Conservation (phyloP, 148 eudicot species). For the Rhododendron molle region DNA sequence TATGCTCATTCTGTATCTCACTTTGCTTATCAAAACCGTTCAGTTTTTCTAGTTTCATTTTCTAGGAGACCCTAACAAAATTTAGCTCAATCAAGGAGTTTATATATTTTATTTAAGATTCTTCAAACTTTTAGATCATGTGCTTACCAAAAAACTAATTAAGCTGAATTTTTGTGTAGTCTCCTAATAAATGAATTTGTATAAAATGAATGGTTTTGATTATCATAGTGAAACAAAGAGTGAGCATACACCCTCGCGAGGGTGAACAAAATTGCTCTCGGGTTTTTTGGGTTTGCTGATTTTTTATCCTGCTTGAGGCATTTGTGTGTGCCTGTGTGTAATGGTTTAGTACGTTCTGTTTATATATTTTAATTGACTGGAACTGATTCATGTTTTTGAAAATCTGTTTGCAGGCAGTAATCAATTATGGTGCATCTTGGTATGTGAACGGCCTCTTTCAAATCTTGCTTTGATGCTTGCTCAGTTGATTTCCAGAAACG, state of each 20-base stretch:
- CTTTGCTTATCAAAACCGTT: background rate
- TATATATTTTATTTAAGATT: too few relatives aligned
- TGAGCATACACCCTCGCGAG: background rate
- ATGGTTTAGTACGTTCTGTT: background rate
- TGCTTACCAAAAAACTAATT: too few relatives aligned
- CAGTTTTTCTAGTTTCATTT: background rate
- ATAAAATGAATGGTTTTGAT: background rate
- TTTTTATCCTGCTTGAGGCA: background rate
- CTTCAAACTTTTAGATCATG: too few relatives aligned
- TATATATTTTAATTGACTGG: background rate
- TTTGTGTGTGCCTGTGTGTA: background rate
- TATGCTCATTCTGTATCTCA: background rate
- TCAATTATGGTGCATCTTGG: constrained; percentile 95
- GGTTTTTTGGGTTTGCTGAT: background rate
- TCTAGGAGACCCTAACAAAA: background rate
- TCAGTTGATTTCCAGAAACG: background rate
- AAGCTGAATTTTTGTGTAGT: too few relatives aligned
- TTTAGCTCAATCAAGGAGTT: background rate
- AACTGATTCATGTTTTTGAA: constrained; percentile 13
- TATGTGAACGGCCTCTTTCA: constrained; percentile 19
- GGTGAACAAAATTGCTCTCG: background rate
- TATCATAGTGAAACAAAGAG: background rate
- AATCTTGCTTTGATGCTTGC: background rate
- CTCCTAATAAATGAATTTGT: too few relatives aligned
- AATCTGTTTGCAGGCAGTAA: constrained; percentile 61